A percentile compares a stretch with the other conserved stretches of the same genome.
Conservation (phyloP, 495 filamentous ascomycete species). For the Achaetomiella virescens region DNA sequence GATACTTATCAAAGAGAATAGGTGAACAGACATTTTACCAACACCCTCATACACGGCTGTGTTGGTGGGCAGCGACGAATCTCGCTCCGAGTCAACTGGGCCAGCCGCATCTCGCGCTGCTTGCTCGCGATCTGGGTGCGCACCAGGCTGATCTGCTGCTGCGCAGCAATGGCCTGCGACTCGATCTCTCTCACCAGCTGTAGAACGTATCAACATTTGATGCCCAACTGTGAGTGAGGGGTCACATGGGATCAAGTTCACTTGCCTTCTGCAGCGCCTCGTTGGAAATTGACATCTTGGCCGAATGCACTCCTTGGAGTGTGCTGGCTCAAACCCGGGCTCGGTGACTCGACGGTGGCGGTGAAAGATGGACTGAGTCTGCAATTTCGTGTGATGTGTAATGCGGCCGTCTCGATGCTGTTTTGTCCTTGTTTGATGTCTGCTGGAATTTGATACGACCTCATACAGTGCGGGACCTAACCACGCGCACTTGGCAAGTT, state of each 20-base stretch:
- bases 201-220: conserved; percentile 1
- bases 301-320: background rate
- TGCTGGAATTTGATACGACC: background rate
- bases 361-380: background rate
- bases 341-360: background rate
- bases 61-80: conserved; percentile 67
- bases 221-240: background rate
- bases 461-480: conserved; percentile 4
- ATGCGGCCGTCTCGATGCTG: background rate
- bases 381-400: background rate
- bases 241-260: background rate
- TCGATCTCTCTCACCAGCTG: conserved; percentile 94
- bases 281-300: conserved; percentile 87
- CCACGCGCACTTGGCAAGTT: too few relatives aligned
- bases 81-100: conserved; percentile 82
- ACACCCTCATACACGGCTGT: conserved; percentile 91
- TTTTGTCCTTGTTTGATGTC: too few relatives aligned
- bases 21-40: conserved; percentile 79
- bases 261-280: conserved; percentile 89
- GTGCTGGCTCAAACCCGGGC: background rate
- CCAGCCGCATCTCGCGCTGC: conserved; percentile 80
- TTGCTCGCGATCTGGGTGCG: conserved; percentile 79
- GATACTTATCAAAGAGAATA: too few relatives aligned
- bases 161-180: conserved; percentile 73
- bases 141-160: conserved; percentile 86